phyloP scores from a whole-genome alignment of 2,329 filamentous ascomycete genomes.

The Phaeosphaeriaceae sp. region DNA sequence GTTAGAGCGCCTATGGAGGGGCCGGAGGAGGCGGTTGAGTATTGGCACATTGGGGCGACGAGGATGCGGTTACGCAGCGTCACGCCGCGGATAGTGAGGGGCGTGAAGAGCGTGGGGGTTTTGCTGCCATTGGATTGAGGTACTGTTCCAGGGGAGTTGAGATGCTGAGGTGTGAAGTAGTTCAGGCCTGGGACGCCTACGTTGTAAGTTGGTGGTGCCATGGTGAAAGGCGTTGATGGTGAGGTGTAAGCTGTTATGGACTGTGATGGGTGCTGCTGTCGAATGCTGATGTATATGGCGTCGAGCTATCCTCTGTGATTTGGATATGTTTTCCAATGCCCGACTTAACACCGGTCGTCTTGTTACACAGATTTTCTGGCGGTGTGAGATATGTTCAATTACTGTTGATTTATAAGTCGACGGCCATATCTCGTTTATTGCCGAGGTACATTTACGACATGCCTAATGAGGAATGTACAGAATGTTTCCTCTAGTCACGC shows the following conservation, averaged over 20 bases:
- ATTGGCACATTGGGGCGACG: conserved; percentile 51
- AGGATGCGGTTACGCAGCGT: conserved; percentile 48
- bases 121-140: conserved; percentile 12
- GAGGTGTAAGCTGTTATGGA: no score
- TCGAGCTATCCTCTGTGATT: no score
- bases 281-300: no score
- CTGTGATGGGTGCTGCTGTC: no score
- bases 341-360: no score
- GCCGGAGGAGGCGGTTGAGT: conserved; percentile 40
- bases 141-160: conserved; percentile 49
- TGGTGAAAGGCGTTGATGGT: conserved; percentile 3
- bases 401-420: conserved; percentile 20
- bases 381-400: not conserved
- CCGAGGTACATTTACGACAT: conserved; percentile 16
- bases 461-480: not conserved
- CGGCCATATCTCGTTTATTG: not conserved
- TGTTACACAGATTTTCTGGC: no score
- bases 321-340: no score
- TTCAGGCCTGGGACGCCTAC: conserved; percentile 36
- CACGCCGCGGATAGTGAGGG: conserved; percentile 44
- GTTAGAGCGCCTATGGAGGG: conserved; percentile 45
- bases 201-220: conserved; percentile 40
- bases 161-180: conserved; percentile 57
- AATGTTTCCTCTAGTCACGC: not conserved
- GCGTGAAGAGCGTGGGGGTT: conserved; percentile 44